A percentile compares a stretch with the other conserved stretches of the same genome.
These are phyloP conservation scores for Phytopythium oedochilum DNA, from an alignment of 352 stramenopile genomes.

Conservation along the genomic window DNA sequence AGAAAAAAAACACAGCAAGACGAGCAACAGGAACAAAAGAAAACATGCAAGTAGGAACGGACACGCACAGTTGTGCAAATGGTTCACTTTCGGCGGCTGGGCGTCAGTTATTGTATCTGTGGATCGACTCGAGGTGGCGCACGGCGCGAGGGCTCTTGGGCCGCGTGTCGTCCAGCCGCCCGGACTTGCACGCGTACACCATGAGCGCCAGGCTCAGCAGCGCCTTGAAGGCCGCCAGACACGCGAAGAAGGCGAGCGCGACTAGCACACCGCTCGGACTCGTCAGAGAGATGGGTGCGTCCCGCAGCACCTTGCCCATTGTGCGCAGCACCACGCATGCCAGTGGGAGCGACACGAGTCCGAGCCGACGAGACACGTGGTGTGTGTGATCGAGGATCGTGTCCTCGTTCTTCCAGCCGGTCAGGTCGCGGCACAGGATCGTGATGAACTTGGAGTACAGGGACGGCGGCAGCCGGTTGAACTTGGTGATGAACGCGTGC, in stretches of 20 bases:
- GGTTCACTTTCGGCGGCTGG: neutral
- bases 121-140: constrained; percentile 54
- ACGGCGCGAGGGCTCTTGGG: constrained; percentile 62
- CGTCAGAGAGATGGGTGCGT: constrained; percentile 31
- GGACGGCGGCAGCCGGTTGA: constrained; percentile 93
- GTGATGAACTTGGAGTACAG: constrained; percentile 96
- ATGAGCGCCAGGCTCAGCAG: constrained; percentile 71
- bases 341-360: constrained; percentile 92
- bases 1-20: constrained; percentile 4
- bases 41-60: constrained; percentile 4
- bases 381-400: constrained; percentile 93
- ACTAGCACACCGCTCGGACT: constrained; percentile 41
- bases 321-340: constrained; percentile 91
- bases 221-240: constrained; percentile 74
- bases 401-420: constrained; percentile 90
- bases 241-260: constrained; percentile 61
- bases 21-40: constrained; percentile 8
- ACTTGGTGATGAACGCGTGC: constrained; percentile 99
- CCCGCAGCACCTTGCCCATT: constrained; percentile 56
- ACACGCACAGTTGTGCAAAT: neutral
- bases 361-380: constrained; percentile 91
- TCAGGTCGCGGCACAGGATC: constrained; percentile 93
- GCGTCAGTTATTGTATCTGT: constrained; percentile 44
- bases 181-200: constrained; percentile 68
- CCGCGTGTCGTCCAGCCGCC: constrained; percentile 57